Evolutionary conservation across 768 basidiomycete species (phyloP).

Genomic region (Kwoniella sp.): DNA sequence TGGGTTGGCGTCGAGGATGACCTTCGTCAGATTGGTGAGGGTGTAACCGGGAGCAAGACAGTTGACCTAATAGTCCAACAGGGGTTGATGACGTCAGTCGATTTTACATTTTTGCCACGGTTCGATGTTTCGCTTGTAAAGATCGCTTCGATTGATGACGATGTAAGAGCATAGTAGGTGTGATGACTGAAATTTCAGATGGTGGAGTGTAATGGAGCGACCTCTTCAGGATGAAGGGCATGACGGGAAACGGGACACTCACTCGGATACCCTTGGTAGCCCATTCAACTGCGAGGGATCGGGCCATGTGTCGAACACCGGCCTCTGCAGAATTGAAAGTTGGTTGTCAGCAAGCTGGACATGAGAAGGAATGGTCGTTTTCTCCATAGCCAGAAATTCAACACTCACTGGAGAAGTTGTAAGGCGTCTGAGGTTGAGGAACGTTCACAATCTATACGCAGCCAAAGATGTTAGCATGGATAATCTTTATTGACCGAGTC

Average conservation of each 20-base stretch:
- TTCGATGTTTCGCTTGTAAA: too few relatives aligned
- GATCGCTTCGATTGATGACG: too few relatives aligned
- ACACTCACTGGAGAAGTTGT: constrained; percentile 76
- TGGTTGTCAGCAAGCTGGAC: not conserved
- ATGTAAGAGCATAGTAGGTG: not conserved
- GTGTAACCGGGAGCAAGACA: constrained; percentile 71
- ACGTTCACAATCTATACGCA: constrained; percentile 74
- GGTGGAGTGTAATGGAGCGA: too few relatives aligned
- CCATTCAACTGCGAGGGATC: constrained; percentile 93
- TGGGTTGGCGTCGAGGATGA: constrained; percentile 72
- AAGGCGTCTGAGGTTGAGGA: constrained; percentile 91
- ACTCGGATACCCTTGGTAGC: constrained; percentile 85
- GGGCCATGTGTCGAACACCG: constrained; percentile 88
- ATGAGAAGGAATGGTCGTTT: too few relatives aligned
- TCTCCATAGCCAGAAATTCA: not conserved
- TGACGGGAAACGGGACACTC: not conserved
- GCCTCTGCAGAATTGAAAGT: constrained; percentile 41
- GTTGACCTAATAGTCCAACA: constrained; percentile 58
- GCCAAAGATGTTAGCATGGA: not conserved
- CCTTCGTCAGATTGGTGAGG: constrained; percentile 83
- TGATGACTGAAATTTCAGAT: not conserved
- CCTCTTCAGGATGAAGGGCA: not conserved
- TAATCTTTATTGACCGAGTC: not conserved
- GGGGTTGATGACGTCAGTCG: too few relatives aligned
- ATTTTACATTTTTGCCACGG: too few relatives aligned